Base-by-base conservation (phyloP, 306 rosid genomes). In the Casuarina equisetifolia region DNA sequence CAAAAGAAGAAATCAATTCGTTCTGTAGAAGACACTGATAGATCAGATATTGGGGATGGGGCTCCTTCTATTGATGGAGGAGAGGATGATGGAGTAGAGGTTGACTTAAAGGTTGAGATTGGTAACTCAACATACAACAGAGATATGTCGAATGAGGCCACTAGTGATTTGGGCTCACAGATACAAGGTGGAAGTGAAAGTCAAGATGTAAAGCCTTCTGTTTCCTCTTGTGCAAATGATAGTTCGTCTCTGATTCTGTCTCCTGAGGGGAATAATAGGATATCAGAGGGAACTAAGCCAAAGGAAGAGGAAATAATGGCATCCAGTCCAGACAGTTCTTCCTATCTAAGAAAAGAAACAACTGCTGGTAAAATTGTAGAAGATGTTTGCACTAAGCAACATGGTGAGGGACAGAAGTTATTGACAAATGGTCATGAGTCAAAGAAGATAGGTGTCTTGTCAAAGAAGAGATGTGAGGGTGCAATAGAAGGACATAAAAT, bases 11-110 rank as follows among this genome's bases (percentile, higher is more conserved):
- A 82, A 59, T 79, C 84, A 50, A 76, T 93, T 88, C 85, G 85
- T 84, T 82, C 82, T 83, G 80, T 84, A 50, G 91, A 82, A 63
- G 94, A 85, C 82, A 84, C 86, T 9, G 93, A 92, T 77, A 84
- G 86, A 80, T 86, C 90, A 59, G 88, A 79, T 45, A 17, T 79
- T 63, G 98, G 89, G 81, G 84, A 87, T 81, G 93, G 88, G 79
- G 90, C 82, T 81, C 93, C 80, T 12, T 80, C 90, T 67, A 76
- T 70, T 81, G 92, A 96, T 81, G 89, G 85, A 64, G 76, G 13
- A 63, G 87, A 82, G 53, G 82, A 85, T 79, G 92, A 92, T 84
- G 88, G 85, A 58, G 78, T 17, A 57, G 88, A 82, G 78, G 83
- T 77, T 59, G 86, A 86, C 78, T 12, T 81, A 74, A 90, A 85